phyloP scores from a whole-genome alignment of 2,329 filamentous ascomycete species.

The Fusarium multiceps region DNA sequence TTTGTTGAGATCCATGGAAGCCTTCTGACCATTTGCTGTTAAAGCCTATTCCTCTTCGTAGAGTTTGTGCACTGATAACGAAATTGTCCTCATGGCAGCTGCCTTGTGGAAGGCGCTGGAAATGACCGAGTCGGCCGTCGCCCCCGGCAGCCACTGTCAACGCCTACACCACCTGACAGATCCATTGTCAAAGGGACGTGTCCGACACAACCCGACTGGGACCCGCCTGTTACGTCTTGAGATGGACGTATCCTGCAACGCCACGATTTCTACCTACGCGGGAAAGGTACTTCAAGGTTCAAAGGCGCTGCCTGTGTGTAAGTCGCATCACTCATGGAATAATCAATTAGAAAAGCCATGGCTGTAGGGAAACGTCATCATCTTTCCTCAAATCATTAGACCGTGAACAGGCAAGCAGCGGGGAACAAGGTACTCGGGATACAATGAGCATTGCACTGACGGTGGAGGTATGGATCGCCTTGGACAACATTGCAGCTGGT shows the following conservation, averaged over 20 bases:
- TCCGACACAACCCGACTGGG: neutral
- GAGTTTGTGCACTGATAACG: neutral
- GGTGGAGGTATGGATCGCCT: neutral
- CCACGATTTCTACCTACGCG: neutral
- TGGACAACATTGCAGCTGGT: neutral
- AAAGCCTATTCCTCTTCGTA: neutral
- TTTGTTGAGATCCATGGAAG: neutral
- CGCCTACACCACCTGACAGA: neutral
- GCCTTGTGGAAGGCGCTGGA: neutral
- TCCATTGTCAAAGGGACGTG: neutral
- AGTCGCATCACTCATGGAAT: neutral
- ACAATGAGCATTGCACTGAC: neutral
- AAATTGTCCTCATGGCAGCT: neutral
- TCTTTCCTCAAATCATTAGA: neutral
- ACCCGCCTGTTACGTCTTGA: neutral
- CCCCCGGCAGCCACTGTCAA: neutral
- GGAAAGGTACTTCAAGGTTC: neutral
- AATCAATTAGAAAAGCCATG: neutral
- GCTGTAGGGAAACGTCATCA: neutral
- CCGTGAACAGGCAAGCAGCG: neutral
- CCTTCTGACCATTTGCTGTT: neutral
- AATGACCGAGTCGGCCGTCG: neutral
- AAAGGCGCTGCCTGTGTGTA: neutral
- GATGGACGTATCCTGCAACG: neutral
- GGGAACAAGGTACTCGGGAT: neutral